Base-by-base conservation (phyloP, 371 early-diverging fungal genomes). In the Mortierella sp. region DNA sequence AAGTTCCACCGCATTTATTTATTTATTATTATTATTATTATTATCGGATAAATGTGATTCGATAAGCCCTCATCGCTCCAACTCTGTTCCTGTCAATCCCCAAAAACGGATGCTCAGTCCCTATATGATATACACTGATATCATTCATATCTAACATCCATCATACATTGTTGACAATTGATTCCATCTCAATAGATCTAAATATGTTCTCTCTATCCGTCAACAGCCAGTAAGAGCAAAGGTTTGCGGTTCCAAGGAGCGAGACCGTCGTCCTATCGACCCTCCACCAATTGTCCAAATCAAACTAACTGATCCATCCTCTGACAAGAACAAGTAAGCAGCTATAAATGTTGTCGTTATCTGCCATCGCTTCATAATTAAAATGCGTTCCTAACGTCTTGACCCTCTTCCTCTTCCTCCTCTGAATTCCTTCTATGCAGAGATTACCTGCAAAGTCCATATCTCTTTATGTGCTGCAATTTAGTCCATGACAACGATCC, bases 201-300 rank as follows among this genome's bases (percentile, higher is more conserved):
- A 81, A 66, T 81, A 75, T 60, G 63, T 81, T 58, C 81, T 81
- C 70, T 40, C 16, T 43, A 71, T 81, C 45, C 72, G 81, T 28
- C 81, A 80, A 21, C 81, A 80, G n/a, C 81, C 81, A 15, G 69
- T 66, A n/a, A 65, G 65, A 2, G 81, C 75, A 16, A 80, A 80
- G 60, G 75, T 80, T 59, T 80, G 81, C 50, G 81, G 81, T 13
- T 13, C 53, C 22, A 80, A 80, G 59, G 81, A 80, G 59, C 81
- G 81, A 67, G 98, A 98, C 82, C 88, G 98, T 72, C 86, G 97
- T 59, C 97, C 98, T 19, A 92, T 98, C 36, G 97, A 98, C 81
- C 98, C 98, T 50, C 97, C 97, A 48, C 97, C 97, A 4, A 93
- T 97, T 70, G 92, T 97, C 60, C 94, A 95, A 79, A 86, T 95